Base-by-base conservation (phyloP, 2,329 filamentous ascomycete genomes). In the Atkinsonella hypoxylon region DNA sequence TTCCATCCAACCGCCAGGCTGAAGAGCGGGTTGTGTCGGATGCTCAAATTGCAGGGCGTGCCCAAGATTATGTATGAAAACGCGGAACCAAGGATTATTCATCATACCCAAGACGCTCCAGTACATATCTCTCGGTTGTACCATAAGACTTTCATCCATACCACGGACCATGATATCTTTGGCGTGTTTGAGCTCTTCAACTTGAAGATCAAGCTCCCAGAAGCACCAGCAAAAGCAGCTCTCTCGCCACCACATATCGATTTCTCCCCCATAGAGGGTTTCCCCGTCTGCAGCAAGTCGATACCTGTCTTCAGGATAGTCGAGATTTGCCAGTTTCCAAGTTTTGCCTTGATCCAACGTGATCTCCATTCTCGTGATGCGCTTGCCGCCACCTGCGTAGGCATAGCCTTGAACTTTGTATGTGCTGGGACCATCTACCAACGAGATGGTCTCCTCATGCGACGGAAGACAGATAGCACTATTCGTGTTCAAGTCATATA, bases 61-160 rank as follows among this genome's bases (percentile, higher is more conserved):
- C 0, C 73, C 74, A 53, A 90, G 82, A 51, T 82, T 82, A 48
- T 81, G 78, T 50, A 96, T 85, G 2, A 82, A 79, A 1, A 96
- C 78, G 5, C 90, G 77, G 65, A 85, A 96, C 90, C 90, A 96
- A 0, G 88, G 87, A 59, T 95, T 95, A 68, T 95, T 95, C 90
- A 96, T 95, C 90, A 96, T 96, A 0, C 90, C 89, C 39, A 95
- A 70, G 2, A 95, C 89, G 53, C 82, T 89, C 90, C 90, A 96
- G 69, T 95, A 95, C 87, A 95, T 93, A 60, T 96, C 90, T 54
- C 87, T 77, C 4, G 90, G 90, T 63, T 95, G 89, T 0, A 87
- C 72, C 66, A 86, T 87, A 79, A 95, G 84, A 50, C 83, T 79
- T 56, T 95, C 90, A 58, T 96, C 90, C 89, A 95, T 95, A 4